Evolutionary conservation across 1,284 basidiomycete genomes (phyloP).

Genomic region (Ganoderma lingzhi): DNA sequence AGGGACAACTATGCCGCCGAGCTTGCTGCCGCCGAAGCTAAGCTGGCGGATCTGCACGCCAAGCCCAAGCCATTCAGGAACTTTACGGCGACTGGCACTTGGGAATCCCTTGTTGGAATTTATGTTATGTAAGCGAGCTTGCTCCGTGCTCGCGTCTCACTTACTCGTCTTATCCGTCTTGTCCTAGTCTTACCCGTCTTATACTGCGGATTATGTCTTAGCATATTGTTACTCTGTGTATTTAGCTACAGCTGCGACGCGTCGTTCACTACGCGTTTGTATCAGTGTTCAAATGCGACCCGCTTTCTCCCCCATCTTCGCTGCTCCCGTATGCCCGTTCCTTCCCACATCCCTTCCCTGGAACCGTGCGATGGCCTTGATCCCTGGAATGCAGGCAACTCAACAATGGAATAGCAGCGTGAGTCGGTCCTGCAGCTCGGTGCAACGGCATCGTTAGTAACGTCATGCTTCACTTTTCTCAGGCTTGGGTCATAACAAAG

Average conservation of each 20-base stretch:
- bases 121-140: too few relatives aligned
- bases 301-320: too few relatives aligned
- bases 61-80: neutral
- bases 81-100: neutral
- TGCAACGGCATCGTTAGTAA: neutral
- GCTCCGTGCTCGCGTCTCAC: too few relatives aligned
- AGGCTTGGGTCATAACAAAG: conserved; percentile 45
- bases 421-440: conserved; percentile 3
- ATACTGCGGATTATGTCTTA: too few relatives aligned
- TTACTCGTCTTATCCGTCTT: too few relatives aligned
- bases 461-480: neutral
- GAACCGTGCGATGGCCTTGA: conserved; percentile 32
- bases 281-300: too few relatives aligned
- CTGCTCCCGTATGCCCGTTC: too few relatives aligned
- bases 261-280: too few relatives aligned
- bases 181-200: too few relatives aligned
- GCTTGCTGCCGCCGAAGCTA: conserved; percentile 22
- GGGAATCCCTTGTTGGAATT: neutral
- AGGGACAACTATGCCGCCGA: conserved; percentile 39
- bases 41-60: neutral
- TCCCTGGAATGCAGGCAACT: conserved; percentile 22
- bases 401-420: conserved; percentile 30
- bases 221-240: too few relatives aligned
- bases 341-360: conserved; percentile 14
- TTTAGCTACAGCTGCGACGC: too few relatives aligned